Conservation (phyloP, 805 yeast genomes). For the Saccharomycopsis sp. region DNA sequence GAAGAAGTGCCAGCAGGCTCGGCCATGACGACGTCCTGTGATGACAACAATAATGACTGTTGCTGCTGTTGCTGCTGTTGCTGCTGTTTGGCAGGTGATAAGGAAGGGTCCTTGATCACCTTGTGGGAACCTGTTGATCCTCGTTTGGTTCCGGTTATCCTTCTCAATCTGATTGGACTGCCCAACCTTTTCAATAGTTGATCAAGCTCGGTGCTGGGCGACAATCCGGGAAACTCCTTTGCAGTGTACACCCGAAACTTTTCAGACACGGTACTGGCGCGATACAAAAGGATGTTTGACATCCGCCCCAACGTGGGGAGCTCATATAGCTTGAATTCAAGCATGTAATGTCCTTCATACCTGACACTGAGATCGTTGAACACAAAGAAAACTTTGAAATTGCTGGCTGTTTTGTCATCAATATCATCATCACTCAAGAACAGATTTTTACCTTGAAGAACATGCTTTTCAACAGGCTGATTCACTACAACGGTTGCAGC, state of each 20-base stretch:
- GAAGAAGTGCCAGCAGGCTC: no score
- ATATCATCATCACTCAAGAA: no score
- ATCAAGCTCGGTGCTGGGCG: conserved; percentile 24
- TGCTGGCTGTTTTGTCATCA: conserved; percentile 2
- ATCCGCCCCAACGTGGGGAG: conserved; percentile 21
- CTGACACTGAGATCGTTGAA: conserved; percentile 28
- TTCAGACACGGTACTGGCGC: not conserved
- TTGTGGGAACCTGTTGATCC: conserved; percentile 7
- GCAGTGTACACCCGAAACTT: conserved; percentile 26
- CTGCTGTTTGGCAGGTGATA: conserved; percentile 3
- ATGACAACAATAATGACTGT: no score
- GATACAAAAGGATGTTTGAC: conserved; percentile 19
- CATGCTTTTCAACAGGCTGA: not conserved
- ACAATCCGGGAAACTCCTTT: conserved; percentile 29
- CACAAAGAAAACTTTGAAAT: conserved; percentile 24
- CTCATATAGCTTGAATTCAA: conserved; percentile 27
- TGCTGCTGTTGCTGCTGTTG: no score
- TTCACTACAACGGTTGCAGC: conserved; percentile 22
- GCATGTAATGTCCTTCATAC: conserved; percentile 27
- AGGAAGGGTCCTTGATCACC: not conserved
- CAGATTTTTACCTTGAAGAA: no score
- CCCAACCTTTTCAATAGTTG: conserved; percentile 12
- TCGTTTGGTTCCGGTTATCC: conserved; percentile 12
- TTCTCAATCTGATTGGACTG: conserved; percentile 11
- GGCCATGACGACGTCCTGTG: no score